These are phyloP conservation scores for Cutaneotrichosporon sp. DNA, from an alignment of 1,284 basidiomycete species.

Conservation along the genomic window DNA sequence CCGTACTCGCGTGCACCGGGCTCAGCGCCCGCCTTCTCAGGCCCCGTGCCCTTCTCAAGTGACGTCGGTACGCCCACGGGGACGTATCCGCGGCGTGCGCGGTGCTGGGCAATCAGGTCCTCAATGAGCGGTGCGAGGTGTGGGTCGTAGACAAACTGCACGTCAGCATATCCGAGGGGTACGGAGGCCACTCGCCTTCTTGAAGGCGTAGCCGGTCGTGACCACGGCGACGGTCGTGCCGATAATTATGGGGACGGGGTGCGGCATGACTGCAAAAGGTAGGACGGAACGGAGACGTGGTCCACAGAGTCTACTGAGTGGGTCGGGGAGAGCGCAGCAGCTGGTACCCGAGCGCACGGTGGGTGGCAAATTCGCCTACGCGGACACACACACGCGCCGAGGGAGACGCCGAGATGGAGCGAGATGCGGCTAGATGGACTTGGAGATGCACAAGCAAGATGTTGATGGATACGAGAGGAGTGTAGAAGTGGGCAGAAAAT, in stretches of 20 bases:
- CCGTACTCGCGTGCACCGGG: neutral
- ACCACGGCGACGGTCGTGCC: constrained; percentile 37
- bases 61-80: neutral
- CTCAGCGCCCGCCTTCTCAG: neutral
- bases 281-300: too few relatives aligned
- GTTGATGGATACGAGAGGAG: too few relatives aligned
- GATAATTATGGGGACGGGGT: constrained; percentile 35
- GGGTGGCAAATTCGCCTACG: too few relatives aligned
- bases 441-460: too few relatives aligned
- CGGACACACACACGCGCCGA: too few relatives aligned
- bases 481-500: too few relatives aligned
- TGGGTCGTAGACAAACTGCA: constrained; percentile 42
- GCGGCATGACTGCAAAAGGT: constrained; percentile 26
- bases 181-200: constrained; percentile 33
- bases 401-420: too few relatives aligned
- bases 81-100: constrained; percentile 3
- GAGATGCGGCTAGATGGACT: too few relatives aligned
- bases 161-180: neutral
- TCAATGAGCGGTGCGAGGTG: constrained; percentile 40
- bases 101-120: constrained; percentile 27
- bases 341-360: neutral
- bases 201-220: constrained; percentile 40
- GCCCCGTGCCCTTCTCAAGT: neutral
- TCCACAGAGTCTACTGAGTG: neutral
- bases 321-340: neutral